Base-by-base conservation (phyloP, 2,329 filamentous ascomycete species). In the Cryphonectria naterciae region DNA sequence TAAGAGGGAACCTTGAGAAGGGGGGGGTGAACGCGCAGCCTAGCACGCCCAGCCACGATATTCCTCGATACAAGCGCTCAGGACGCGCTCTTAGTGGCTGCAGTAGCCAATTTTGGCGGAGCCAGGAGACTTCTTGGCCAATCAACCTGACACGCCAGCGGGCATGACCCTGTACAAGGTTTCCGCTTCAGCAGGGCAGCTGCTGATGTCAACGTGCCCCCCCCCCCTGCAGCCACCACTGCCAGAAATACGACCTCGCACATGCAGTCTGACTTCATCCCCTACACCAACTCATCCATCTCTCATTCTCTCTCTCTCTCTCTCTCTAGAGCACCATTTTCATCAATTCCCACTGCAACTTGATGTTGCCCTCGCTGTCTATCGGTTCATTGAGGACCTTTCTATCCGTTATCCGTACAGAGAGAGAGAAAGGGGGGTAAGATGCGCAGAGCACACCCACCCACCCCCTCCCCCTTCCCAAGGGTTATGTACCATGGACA, bases 141-240 rank as follows among this genome's bases (percentile, higher is more conserved):
- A 65, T 65, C 63, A 65, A 65, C 13, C 32, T 49, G 63, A 65
- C 46, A 56, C 63, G 17, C 25, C 25, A 19, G 54, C 25, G 25
- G 54, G 28, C 54, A 58, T 56, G 46, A 54, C 63, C 63, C 56
- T n/a, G 46, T n/a, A 52, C 6, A 2, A 65, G 35, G 63, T 28
- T 49, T 32, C 63, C 63, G 43, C 41, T 35, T 43, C 62, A 8
- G 56, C 56, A 37, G 5, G 37, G 37, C 37, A 39, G 52, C 62
- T 22, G 41, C 63, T 65, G 63, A 65, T 65, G 63, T 65, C 63
- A 65, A 56, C 25, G 46, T n/a, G 19, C 63, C 41, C 35, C 22
- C 10, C 46, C 41, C 35, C 22, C 46, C 43, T 64, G 61, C 61
- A 64, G 61, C 61, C 37, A 39, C 61, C 39, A 46, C 61, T 17